phyloP scores from a whole-genome alignment of 768 basidiomycete species.

The Phaeotremella skinneri region DNA sequence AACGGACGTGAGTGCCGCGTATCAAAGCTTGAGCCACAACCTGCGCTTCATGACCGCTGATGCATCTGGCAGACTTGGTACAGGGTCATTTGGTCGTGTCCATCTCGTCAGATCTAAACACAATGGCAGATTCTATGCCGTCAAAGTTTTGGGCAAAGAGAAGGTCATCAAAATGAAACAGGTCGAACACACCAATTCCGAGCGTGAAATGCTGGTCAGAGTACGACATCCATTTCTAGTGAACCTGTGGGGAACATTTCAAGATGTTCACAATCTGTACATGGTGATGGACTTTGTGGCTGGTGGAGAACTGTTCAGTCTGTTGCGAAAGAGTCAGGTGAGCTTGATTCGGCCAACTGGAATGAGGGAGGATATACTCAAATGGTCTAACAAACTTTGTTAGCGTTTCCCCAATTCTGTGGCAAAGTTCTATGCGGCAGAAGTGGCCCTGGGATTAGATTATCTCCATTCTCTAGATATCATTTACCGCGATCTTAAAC shows the following conservation, averaged over 20 bases:
- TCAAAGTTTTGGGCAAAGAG: slow-evolving; percentile 92
- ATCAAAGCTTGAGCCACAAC: background rate
- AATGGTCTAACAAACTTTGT: slow-evolving; percentile 1
- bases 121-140: slow-evolving; percentile 91
- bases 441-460: slow-evolving; percentile 53
- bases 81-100: slow-evolving; percentile 52
- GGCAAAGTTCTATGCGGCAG: slow-evolving; percentile 54
- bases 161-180: slow-evolving; percentile 69
- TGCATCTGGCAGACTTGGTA: slow-evolving; percentile 41
- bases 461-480: slow-evolving; percentile 54
- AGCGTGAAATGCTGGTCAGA: slow-evolving; percentile 53
- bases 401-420: slow-evolving; percentile 54
- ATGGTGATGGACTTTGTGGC: slow-evolving; percentile 55
- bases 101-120: slow-evolving; percentile 76
- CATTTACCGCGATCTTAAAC: slow-evolving; percentile 54
- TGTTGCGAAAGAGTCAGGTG: slow-evolving; percentile 84
- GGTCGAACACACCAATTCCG: slow-evolving; percentile 54
- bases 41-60: background rate
- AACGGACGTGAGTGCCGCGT: slow-evolving; percentile 45
- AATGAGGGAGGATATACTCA: too few relatives aligned
- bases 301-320: slow-evolving; percentile 63
- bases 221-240: slow-evolving; percentile 65
- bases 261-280: slow-evolving; percentile 52
- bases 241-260: slow-evolving; percentile 82
- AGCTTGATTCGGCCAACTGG: slow-evolving; percentile 50